Conservation (phyloP, 1,284 basidiomycete species). For the Apiotrichum montevideense region DNA sequence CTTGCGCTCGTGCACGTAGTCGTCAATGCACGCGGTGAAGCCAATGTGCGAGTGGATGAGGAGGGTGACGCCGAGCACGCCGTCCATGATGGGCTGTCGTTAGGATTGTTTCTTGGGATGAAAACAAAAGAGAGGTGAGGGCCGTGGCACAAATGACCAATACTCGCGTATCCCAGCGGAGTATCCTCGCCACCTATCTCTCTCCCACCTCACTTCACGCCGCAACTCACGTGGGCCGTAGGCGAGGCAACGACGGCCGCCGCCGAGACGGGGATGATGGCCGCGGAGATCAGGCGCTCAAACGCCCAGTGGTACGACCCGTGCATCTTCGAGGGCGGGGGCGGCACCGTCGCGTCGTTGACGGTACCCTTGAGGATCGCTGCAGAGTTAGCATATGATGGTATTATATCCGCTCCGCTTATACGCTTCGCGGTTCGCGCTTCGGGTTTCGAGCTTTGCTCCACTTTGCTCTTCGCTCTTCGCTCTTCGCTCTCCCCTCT, state of each 20-base stretch:
- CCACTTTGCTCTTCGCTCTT: too few relatives aligned
- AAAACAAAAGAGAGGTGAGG: too few relatives aligned
- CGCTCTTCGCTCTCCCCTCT: too few relatives aligned
- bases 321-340: slow-evolving; percentile 68
- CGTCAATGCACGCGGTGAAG: slow-evolving; percentile 62
- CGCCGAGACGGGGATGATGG: slow-evolving; percentile 79
- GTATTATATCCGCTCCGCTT: too few relatives aligned
- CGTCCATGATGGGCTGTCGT: slow-evolving; percentile 70
- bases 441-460: too few relatives aligned
- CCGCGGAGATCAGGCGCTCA: slow-evolving; percentile 81
- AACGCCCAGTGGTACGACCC: slow-evolving; percentile 98
- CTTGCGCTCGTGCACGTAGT: slow-evolving; percentile 93
- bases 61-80: slow-evolving; percentile 74
- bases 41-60: slow-evolving; percentile 94
- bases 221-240: slow-evolving; percentile 54
- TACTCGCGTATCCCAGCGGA: too few relatives aligned
- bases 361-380: slow-evolving; percentile 89
- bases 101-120: too few relatives aligned
- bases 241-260: slow-evolving; percentile 69
- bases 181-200: too few relatives aligned
- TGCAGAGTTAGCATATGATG: slow-evolving; percentile 37
- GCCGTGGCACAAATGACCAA: too few relatives aligned
- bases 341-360: slow-evolving; percentile 90
- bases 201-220: not conserved
- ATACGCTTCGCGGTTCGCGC: too few relatives aligned